Conservation (phyloP, 768 basidiomycete genomes). For the Obba rivulosa region DNA sequence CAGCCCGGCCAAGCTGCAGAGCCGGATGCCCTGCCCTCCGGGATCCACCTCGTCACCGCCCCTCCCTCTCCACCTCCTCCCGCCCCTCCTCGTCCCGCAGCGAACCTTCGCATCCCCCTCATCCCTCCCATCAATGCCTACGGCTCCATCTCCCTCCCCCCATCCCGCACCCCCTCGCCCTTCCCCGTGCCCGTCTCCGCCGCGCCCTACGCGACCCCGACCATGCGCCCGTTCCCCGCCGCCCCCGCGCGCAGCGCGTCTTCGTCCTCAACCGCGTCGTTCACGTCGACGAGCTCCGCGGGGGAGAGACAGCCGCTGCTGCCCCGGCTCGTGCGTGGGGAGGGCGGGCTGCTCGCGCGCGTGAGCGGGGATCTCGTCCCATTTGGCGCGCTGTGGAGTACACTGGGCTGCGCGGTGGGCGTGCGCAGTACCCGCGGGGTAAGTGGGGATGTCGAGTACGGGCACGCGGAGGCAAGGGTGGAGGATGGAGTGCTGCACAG, state of each 20-base stretch:
- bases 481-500: background rate
- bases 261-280: constrained; percentile 15
- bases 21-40: no score
- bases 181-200: no score
- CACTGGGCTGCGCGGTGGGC: constrained; percentile 1
- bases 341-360: constrained; percentile 5
- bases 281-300: constrained; percentile 5
- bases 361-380: constrained; percentile 22
- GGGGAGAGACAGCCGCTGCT: constrained; percentile 33
- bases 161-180: no score
- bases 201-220: no score
- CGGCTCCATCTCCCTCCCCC: constrained; percentile 27
- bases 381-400: constrained; percentile 11
- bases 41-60: background rate
- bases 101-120: constrained; percentile 24
- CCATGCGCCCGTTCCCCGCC: no score
- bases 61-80: background rate
- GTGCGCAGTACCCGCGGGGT: background rate
- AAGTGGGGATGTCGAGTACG: background rate
- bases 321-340: constrained; percentile 19
- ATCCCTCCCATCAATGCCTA: constrained; percentile 46
- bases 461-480: background rate
- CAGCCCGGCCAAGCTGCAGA: no score
- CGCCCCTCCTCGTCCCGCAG: background rate
- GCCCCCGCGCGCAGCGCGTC: background rate